phyloP scores from a whole-genome alignment of 2,329 filamentous ascomycete genomes.

The Arthrinium phaeospermum region DNA sequence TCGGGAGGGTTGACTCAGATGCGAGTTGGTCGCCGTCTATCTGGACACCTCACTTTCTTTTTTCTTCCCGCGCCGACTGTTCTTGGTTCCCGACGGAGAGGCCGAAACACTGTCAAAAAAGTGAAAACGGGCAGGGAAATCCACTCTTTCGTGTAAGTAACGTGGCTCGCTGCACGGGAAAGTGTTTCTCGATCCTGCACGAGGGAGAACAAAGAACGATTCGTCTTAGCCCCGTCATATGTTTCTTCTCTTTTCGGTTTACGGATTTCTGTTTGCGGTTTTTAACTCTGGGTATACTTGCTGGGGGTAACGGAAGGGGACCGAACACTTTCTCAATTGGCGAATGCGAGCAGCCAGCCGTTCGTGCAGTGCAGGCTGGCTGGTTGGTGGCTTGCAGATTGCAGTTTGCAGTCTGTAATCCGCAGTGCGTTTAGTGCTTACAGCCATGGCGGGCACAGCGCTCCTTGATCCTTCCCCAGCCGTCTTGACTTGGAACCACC shows the following conservation, averaged over 20 bases:
- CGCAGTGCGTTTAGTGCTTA: neutral
- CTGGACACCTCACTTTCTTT: neutral
- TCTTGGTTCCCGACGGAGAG: neutral
- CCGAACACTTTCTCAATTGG: neutral
- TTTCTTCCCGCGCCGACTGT: too few relatives aligned
- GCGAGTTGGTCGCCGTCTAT: neutral
- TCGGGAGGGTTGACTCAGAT: neutral
- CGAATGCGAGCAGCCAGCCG: neutral
- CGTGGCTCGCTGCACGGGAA: neutral
- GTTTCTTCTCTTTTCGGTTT: neutral
- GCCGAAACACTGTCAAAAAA: neutral
- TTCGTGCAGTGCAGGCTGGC: neutral
- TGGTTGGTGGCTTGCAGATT: neutral
- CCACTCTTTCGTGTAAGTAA: neutral
- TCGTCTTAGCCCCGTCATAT: neutral
- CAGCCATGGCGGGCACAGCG: neutral
- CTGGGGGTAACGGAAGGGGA: neutral
- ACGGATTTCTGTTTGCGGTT: neutral
- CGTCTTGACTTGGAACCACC: too few relatives aligned
- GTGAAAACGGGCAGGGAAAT: neutral
- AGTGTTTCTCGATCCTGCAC: neutral
- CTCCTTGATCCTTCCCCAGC: too few relatives aligned
- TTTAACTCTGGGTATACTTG: too few relatives aligned
- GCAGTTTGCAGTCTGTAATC: neutral
- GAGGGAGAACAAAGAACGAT: neutral